Evolutionary conservation across 805 yeast species (phyloP).

Genomic region (Ogataea siamensis): DNA sequence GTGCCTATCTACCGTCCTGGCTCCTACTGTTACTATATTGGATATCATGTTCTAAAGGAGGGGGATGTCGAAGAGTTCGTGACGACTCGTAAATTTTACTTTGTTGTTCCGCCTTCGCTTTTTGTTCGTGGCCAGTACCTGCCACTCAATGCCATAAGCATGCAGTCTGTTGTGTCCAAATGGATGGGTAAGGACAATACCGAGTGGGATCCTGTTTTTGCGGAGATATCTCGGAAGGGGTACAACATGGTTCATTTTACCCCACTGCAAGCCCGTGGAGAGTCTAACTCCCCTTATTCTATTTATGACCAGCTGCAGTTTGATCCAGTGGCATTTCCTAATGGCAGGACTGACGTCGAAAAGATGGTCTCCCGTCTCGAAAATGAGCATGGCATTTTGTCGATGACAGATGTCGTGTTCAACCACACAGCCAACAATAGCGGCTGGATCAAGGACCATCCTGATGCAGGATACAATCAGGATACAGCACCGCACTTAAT

Average conservation of each 20-base stretch:
- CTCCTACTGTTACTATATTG: slow-evolving; percentile 68
- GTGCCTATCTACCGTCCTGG: slow-evolving; percentile 73
- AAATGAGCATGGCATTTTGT: slow-evolving; percentile 56
- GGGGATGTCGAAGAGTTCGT: slow-evolving; percentile 30
- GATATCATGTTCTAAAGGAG: slow-evolving; percentile 43
- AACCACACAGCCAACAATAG: slow-evolving; percentile 95
- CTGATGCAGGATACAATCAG: slow-evolving; percentile 85
- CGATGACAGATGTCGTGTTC: slow-evolving; percentile 89
- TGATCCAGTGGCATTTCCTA: slow-evolving; percentile 63
- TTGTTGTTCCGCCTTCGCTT: slow-evolving; percentile 79
- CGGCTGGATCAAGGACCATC: slow-evolving; percentile 77
- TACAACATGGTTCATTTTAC: slow-evolving; percentile 97
- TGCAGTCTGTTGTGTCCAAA: slow-evolving; percentile 86
- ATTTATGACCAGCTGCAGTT: slow-evolving; percentile 80
- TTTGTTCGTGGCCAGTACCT: slow-evolving; percentile 52
- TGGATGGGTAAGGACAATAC: slow-evolving; percentile 68
- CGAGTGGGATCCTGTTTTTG: slow-evolving; percentile 68
- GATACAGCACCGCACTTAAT: slow-evolving; percentile 86
- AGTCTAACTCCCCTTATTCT: slow-evolving; percentile 89
- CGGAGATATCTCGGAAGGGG: slow-evolving; percentile 64
- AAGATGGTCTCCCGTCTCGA: slow-evolving; percentile 49
- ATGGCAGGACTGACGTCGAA: slow-evolving; percentile 52
- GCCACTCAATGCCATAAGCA: slow-evolving; percentile 73
- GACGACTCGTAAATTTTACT: slow-evolving; percentile 62
- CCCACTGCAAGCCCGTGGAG: slow-evolving; percentile 88